A percentile compares a stretch with the other conserved stretches of the same genome.
Evolutionary conservation across 2,329 filamentous ascomycete species (phyloP).

Genomic region (Metarhizium rileyi): DNA sequence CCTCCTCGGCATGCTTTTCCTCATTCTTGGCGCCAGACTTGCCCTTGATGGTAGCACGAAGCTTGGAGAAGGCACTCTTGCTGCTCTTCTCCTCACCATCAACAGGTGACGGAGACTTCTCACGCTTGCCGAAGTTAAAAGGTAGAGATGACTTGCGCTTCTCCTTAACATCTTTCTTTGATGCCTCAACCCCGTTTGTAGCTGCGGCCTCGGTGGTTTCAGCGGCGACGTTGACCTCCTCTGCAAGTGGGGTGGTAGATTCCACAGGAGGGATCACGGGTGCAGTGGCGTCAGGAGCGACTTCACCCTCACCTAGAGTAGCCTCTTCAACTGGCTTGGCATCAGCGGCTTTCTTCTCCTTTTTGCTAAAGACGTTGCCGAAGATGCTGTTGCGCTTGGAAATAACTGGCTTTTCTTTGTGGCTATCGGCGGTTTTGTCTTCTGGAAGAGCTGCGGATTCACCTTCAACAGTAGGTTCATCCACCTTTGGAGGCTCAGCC

Average conservation of each 20-base stretch:
- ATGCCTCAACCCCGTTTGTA: conserved; percentile 39
- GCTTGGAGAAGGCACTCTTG: conserved; percentile 46
- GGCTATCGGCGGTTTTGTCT: conserved; percentile 30
- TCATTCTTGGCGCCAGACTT: conserved; percentile 33
- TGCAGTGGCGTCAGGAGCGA: conserved; percentile 39
- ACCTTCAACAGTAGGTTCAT: conserved; percentile 23
- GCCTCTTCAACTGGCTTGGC: conserved; percentile 31
- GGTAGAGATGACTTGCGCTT: conserved; percentile 75
- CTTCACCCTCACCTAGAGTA: conserved; percentile 34
- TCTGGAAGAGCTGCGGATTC: conserved; percentile 22
- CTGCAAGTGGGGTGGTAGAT: conserved; percentile 45
- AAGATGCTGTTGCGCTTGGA: conserved; percentile 50
- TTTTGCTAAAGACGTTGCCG: conserved; percentile 39
- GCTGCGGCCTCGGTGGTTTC: conserved; percentile 37
- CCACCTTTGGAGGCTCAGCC: conserved; percentile 20
- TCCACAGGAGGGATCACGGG: conserved; percentile 52
- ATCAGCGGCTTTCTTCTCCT: conserved; percentile 51
- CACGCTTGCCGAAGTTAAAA: conserved; percentile 75
- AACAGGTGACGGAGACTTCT: conserved; percentile 47
- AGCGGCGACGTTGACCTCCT: conserved; percentile 42
- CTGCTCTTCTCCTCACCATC: conserved; percentile 42
- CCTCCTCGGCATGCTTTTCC: conserved; percentile 29
- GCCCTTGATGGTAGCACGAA: conserved; percentile 46
- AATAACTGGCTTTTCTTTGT: conserved; percentile 39
- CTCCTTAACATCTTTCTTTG: conserved; percentile 57